These are phyloP conservation scores for Phialocephala sp. DNA, from an alignment of 2,329 filamentous ascomycete species.

Conservation along the genomic window DNA sequence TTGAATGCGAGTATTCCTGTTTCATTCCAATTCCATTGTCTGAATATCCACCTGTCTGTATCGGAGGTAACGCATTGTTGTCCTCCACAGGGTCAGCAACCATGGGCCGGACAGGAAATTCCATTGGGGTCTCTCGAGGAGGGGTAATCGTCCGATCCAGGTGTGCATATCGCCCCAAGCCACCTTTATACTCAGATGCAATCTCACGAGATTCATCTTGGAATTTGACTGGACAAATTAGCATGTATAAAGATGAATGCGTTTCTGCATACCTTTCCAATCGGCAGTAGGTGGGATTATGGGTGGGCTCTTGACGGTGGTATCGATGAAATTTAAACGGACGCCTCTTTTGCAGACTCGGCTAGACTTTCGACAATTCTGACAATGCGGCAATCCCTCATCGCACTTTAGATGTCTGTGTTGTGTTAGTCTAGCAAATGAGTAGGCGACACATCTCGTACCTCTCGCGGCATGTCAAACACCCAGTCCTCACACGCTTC, in stretches of 20 bases:
- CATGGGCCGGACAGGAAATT: slow-evolving; percentile 36
- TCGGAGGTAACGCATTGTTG: slow-evolving; percentile 41
- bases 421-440: background rate
- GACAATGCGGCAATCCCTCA: slow-evolving; percentile 65
- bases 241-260: slow-evolving; percentile 7
- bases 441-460: background rate
- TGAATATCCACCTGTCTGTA: slow-evolving; percentile 38
- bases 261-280: slow-evolving; percentile 59
- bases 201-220: slow-evolving; percentile 89
- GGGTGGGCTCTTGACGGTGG: slow-evolving; percentile 70
- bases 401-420: slow-evolving; percentile 82
- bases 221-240: slow-evolving; percentile 66
- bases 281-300: slow-evolving; percentile 65
- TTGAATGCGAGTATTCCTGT: slow-evolving; percentile 37
- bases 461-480: slow-evolving; percentile 85
- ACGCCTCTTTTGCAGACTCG: slow-evolving; percentile 85
- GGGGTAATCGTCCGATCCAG: slow-evolving; percentile 49
- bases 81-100: slow-evolving; percentile 25
- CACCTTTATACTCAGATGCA: slow-evolving; percentile 87
- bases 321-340: slow-evolving; percentile 90
- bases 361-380: slow-evolving; percentile 89
- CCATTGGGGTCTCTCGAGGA: slow-evolving; percentile 36
- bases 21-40: slow-evolving; percentile 35
- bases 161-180: slow-evolving; percentile 72
- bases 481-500: slow-evolving; percentile 88